These are phyloP conservation scores for Davidsoniella australis DNA, from an alignment of 2,329 filamentous ascomycete species.

Conservation along the genomic window DNA sequence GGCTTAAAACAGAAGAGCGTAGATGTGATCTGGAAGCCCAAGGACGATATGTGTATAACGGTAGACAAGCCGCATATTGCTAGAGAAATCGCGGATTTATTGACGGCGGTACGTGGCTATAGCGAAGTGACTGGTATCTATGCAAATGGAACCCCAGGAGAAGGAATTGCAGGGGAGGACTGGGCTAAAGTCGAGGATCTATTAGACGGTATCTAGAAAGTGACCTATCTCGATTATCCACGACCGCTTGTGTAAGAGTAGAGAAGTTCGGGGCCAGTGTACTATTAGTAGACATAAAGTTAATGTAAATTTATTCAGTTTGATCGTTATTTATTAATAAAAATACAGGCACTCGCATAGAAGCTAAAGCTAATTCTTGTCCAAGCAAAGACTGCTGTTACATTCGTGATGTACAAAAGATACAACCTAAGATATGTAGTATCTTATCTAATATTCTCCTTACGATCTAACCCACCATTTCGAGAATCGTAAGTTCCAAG, in stretches of 20 bases:
- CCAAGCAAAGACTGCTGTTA: too few species aligned
- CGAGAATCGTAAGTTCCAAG: neutral
- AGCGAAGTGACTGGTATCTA: conserved; percentile 59
- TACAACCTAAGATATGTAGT: too few species aligned
- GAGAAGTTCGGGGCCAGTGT: neutral
- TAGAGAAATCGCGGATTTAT: conserved; percentile 37
- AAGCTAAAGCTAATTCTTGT: too few species aligned
- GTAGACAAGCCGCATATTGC: conserved; percentile 38
- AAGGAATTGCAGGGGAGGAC: conserved; percentile 25
- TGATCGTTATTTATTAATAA: too few species aligned
- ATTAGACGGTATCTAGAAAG: conserved; percentile 15
- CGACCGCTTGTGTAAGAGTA: neutral
- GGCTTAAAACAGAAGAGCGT: conserved; percentile 46
- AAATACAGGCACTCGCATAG: too few species aligned
- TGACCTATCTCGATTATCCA: conserved; percentile 14
- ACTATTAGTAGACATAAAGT: too few species aligned
- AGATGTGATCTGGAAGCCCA: conserved; percentile 65
- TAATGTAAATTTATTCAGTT: too few species aligned
- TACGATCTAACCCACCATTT: neutral
- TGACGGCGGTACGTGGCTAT: conserved; percentile 42
- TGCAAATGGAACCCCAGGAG: conserved; percentile 39
- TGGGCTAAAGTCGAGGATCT: conserved; percentile 29
- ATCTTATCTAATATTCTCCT: neutral
- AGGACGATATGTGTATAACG: conserved; percentile 52
- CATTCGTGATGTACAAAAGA: too few species aligned